Conservation (phyloP, 306 rosid genomes). For the Sesbania bispinosa region DNA sequence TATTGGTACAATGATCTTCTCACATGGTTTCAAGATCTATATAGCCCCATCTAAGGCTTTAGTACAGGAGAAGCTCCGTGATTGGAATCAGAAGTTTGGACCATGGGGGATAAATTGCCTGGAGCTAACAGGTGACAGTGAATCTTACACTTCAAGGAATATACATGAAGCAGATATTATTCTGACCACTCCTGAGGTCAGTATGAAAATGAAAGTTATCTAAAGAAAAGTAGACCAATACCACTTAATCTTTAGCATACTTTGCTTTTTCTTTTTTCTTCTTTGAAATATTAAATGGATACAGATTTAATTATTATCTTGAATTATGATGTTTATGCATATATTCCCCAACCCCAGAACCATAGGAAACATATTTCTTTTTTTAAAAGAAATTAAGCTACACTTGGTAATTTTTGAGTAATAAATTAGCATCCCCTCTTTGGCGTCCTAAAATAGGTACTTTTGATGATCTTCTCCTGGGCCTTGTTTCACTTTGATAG, state of each 20-base stretch:
- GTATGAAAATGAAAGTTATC: slow-evolving; percentile 28
- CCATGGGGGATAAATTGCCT: slow-evolving; percentile 73
- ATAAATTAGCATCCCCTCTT: not conserved
- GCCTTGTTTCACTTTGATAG: not conserved
- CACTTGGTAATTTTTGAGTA: not conserved
- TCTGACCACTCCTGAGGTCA: slow-evolving; percentile 94
- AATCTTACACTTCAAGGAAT: slow-evolving; percentile 62
- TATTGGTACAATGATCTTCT: slow-evolving; percentile 29
- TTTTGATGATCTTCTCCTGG: not conserved
- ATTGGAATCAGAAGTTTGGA: slow-evolving; percentile 83
- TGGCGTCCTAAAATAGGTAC: not conserved
- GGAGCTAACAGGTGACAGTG: slow-evolving; percentile 94
- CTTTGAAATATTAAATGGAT: slow-evolving; percentile 12
- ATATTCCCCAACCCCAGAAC: slow-evolving; percentile 1
- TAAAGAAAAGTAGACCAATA: not conserved
- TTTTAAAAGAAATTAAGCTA: not conserved
- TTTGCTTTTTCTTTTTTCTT: not conserved
- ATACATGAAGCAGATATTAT: slow-evolving; percentile 87
- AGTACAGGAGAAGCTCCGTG: slow-evolving; percentile 94
- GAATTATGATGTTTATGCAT: slow-evolving; percentile 8
- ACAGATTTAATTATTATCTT: slow-evolving; percentile 10
- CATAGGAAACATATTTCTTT: not conserved
- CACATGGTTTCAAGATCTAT: slow-evolving; percentile 62
- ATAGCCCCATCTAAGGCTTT: slow-evolving; percentile 96
- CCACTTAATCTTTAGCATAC: not conserved